Conservation (phyloP, 257 asterid genomes). For the Solanum tarijense region DNA sequence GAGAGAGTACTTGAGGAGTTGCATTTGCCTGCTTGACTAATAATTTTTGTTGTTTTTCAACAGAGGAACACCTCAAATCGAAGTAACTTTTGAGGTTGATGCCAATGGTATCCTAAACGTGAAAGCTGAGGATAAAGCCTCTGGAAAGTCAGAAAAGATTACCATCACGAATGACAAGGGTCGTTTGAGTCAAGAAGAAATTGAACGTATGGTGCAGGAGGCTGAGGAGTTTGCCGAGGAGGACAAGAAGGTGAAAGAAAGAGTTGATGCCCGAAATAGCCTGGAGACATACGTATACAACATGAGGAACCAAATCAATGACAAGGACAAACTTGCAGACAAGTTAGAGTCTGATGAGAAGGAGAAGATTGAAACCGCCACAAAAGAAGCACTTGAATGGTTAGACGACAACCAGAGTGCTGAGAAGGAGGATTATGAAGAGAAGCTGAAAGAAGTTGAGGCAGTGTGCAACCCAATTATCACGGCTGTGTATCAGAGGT, state of each 20-base stretch:
- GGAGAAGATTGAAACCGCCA: slow-evolving; percentile 62
- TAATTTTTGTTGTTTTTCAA: background rate
- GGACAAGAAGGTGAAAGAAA: slow-evolving; percentile 42
- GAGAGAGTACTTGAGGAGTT: background rate
- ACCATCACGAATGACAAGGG: slow-evolving; percentile 52
- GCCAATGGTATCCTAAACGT: slow-evolving; percentile 65
- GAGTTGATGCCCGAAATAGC: slow-evolving; percentile 60
- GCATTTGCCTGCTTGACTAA: background rate
- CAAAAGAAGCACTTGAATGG: slow-evolving; percentile 78
- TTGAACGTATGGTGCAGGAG: slow-evolving; percentile 43
- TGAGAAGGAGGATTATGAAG: slow-evolving; percentile 73
- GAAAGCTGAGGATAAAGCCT: slow-evolving; percentile 56
- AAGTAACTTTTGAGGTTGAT: slow-evolving; percentile 78
- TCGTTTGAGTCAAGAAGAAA: slow-evolving; percentile 46
- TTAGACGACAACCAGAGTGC: slow-evolving; percentile 67
- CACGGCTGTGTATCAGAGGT: slow-evolving; percentile 65
- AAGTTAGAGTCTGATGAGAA: slow-evolving; percentile 62
- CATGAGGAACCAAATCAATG: slow-evolving; percentile 71
- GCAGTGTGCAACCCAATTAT: slow-evolving; percentile 67
- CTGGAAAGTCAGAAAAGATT: slow-evolving; percentile 43
- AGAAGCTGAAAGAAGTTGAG: slow-evolving; percentile 77
- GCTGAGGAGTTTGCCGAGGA: slow-evolving; percentile 59
- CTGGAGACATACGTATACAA: slow-evolving; percentile 68
- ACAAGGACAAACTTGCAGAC: slow-evolving; percentile 76
- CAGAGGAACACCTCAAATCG: slow-evolving; percentile 88